phyloP scores from a whole-genome alignment of 1,284 basidiomycete genomes.

The Meripilus lineatus region DNA sequence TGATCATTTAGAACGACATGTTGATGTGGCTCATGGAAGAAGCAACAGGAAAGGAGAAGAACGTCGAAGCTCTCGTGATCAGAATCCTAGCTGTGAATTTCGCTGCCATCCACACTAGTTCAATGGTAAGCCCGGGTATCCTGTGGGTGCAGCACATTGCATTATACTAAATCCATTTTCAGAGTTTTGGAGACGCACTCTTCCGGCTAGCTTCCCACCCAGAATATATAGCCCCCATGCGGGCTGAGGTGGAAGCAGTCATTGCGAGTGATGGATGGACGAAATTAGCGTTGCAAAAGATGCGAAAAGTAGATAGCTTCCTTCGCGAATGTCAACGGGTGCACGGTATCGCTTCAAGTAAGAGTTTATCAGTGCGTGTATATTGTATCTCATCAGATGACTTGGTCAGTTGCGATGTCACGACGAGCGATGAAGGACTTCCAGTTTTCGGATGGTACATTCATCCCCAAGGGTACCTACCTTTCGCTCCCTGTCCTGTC shows the following conservation, averaged over 20 bases:
- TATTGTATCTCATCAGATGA: not conserved
- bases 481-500: slow-evolving; percentile 8
- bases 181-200: slow-evolving; percentile 33
- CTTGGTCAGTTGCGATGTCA: slow-evolving; percentile 8
- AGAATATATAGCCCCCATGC: slow-evolving; percentile 32
- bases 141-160: not conserved
- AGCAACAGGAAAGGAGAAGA: slow-evolving; percentile 27
- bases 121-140: slow-evolving; percentile 27
- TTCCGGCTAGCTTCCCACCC: slow-evolving; percentile 33
- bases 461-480: slow-evolving; percentile 15
- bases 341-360: slow-evolving; percentile 24
- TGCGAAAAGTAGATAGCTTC: slow-evolving; percentile 45
- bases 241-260: slow-evolving; percentile 37
- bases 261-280: slow-evolving; percentile 39
- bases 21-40: slow-evolving; percentile 43
- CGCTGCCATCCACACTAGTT: slow-evolving; percentile 36
- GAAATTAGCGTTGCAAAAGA: slow-evolving; percentile 33
- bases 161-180: not conserved
- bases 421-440: slow-evolving; percentile 15
- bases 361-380: slow-evolving; percentile 21
- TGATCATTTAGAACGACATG: slow-evolving; percentile 36
- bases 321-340: slow-evolving; percentile 37
- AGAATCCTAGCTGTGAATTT: slow-evolving; percentile 42
- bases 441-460: slow-evolving; percentile 19
- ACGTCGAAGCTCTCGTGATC: slow-evolving; percentile 27